These are phyloP conservation scores for Chimonanthus praecox DNA, from an alignment of 164 flowering plant species.

Conservation along the genomic window DNA sequence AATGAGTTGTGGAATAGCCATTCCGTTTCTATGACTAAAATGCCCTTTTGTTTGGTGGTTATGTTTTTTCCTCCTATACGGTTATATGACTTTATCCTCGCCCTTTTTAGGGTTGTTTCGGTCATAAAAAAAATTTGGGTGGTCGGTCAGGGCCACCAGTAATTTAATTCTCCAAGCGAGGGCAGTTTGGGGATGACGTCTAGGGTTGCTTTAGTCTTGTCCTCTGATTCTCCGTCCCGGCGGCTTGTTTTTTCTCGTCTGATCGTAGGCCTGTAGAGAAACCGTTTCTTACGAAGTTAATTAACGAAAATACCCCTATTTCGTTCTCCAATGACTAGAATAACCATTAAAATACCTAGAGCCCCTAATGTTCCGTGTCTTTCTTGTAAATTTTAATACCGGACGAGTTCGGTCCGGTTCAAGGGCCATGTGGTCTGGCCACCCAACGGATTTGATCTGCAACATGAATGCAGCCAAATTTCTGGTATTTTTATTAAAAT, in stretches of 20 bases:
- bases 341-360: background rate
- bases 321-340: no score
- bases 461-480: no score
- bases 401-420: no score
- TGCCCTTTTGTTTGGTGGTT: background rate
- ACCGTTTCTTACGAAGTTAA: background rate
- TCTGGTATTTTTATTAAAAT: no score
- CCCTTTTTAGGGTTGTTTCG: background rate
- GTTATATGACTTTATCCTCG: background rate
- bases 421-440: no score
- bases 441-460: no score
- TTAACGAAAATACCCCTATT: no score
- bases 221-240: background rate
- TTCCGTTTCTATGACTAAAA: background rate
- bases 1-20: background rate
- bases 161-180: background rate
- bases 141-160: background rate
- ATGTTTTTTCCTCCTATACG: background rate
- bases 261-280: background rate
- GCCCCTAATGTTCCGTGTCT: no score
- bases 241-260: background rate
- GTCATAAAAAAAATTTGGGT: background rate
- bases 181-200: background rate
- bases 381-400: no score
- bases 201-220: background rate